phyloP scores from a whole-genome alignment of 768 basidiomycete species.

The Boletellus ananas region DNA sequence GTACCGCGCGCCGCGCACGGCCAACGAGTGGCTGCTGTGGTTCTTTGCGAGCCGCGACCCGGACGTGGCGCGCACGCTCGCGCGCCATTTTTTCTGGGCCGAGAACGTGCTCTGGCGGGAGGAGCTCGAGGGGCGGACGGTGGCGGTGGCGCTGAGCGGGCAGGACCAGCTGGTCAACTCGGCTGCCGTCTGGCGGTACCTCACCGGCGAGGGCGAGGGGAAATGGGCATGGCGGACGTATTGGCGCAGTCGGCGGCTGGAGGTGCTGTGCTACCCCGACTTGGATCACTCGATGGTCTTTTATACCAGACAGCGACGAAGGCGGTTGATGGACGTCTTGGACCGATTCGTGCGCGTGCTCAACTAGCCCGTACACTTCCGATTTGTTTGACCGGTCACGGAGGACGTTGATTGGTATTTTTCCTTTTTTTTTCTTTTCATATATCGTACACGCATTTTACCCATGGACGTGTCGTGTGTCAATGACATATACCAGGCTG shows the following conservation, averaged over 20 bases:
- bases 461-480: too few relatives aligned
- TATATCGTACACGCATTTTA: too few relatives aligned
- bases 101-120: conserved; percentile 60
- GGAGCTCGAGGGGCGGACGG: conserved; percentile 37
- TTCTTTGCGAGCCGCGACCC: conserved; percentile 64
- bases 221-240: background rate
- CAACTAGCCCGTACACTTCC: background rate
- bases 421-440: too few relatives aligned
- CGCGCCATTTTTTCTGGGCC: conserved; percentile 63
- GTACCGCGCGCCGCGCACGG: conserved; percentile 49
- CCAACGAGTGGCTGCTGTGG: conserved; percentile 65
- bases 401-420: too few relatives aligned
- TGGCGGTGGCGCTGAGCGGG: conserved; percentile 38
- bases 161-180: conserved; percentile 44
- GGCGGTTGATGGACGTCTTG: conserved; percentile 31
- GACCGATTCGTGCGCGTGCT: conserved; percentile 25
- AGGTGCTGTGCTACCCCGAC: conserved; percentile 38
- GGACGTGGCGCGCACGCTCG: conserved; percentile 56
- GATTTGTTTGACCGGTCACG: background rate
- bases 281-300: conserved; percentile 44
- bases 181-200: conserved; percentile 35
- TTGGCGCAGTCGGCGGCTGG: conserved; percentile 32
- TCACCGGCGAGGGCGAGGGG: conserved; percentile 32
- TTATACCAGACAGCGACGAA: conserved; percentile 25
- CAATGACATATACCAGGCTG: too few relatives aligned